Base-by-base conservation (phyloP, 345 rosid species). In the Schrenkiella parvula region DNA sequence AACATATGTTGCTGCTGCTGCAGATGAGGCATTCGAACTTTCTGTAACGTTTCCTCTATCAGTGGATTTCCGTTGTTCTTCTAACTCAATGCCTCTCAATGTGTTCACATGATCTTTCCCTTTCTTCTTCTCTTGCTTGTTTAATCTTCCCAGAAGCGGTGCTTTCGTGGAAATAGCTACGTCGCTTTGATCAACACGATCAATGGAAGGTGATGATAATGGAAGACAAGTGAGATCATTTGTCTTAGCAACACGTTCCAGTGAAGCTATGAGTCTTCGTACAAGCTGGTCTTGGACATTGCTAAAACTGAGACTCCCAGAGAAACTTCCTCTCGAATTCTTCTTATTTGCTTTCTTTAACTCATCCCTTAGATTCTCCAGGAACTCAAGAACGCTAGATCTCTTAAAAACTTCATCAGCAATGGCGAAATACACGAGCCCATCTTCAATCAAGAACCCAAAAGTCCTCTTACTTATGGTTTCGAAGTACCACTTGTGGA, bases 401-500 rank as follows among this genome's bases (percentile, higher is more conserved):
- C 71, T 88, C 64, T 80, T 82, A 26, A 86, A 74, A 46, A 81
- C 85, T 26, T 85, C 84, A 39, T 83, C 91, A 48, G 80, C 90
- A 64, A 92, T 84, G 11, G 82, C 66, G 50, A 92, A 89, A 76
- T 83, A 88, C 32, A 85, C 81, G 54, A 65, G 81, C 70, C 87
- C 88, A 62, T 86, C 93, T 68, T 89, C 93, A 0, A 88, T 73
- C 73, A 92, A 76, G 80, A 88, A 92, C 2, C 90, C 92, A 9
- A 80, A 89, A 18, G 86, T 88, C 72, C 59, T 86, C 73, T 78
- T 82, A 18, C 80, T 48, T 1, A 74, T 37, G 2, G 96, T 89
- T 85, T 92, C 96, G 64, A 85, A 85, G 70, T 92, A 92, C 96
- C 95, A 88, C 23, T 69, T 88, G 79, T 92, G 98, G 73, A 84